Evolutionary conservation across 208 protist genomes (phyloP), one percentile per base, ranked within the genome.

Genomic region (Angomonas ambiguus): DNA sequence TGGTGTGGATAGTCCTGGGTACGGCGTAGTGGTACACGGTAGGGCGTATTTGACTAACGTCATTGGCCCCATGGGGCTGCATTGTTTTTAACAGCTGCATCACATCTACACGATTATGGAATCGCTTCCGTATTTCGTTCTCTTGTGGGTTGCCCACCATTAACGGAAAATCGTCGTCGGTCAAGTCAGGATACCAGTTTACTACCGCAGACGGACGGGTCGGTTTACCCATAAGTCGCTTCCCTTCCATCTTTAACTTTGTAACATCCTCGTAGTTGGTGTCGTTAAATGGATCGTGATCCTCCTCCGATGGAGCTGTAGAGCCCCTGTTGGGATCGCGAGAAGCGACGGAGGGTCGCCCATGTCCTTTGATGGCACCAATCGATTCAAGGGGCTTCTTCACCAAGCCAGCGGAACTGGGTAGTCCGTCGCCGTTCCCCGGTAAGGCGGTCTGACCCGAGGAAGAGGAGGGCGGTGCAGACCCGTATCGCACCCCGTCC

Each of bases 1-100:
- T 20, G 45, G 18, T 8, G 24, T 8, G 24, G 24, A 53, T 24
- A 5, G 45, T 53, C 10, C 16, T 18, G 2, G 56, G 56, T n/a
- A 62, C 11, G 2, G 33, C 24, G 45, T 62, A 62, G 24, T 32
- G 56, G 33, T 62, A 62, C 6, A 62, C 56, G 28, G 56, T 62
- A 18, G 56, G 56, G 1, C 56, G 56, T 35, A 62, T 62, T 18
- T 62, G 30, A 27, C 33, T 35, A 22, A 42, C 11, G 30, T 42
- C 33, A 22, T 35, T 32, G 28, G 2, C 24, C 16, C 20, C 31
- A 2, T 62, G 31, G 25, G 28, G 56, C 25, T 62, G 56, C 25
- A 62, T 22, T 16, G 28, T 18, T 13, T 35, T 31, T 20, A 62
- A 41, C 8, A 62, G 56, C 31, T 34, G 30, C 56, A 62, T 62